Base-by-base conservation (phyloP, 2,329 filamentous ascomycete genomes). In the Pestalotiopsis sp. region DNA sequence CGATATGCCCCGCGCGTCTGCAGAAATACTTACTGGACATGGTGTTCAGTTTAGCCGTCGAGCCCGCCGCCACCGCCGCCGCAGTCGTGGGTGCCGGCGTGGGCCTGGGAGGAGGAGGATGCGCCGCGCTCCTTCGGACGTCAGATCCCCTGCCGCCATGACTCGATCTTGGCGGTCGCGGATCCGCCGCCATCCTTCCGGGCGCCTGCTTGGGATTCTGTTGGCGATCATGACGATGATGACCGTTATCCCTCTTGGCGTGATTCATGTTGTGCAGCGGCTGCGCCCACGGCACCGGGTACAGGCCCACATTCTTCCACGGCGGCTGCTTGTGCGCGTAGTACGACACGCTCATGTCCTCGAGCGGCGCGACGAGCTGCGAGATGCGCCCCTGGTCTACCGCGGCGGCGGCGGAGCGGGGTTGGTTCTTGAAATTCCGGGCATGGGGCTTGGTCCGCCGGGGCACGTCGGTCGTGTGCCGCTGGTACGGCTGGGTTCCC, bases 281-380 rank as follows among this genome's bases (percentile, higher is more conserved):
- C 38, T 27, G 23, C 4, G 38, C 62, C 39, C 62, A 64, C 20
- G 62, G 39, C 17, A 36, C 20, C 4, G 62, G 62, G 14, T 64
- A n/a, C 20, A 31, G 4, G 13, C 62, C n/a, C n/a, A 64, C 62
- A 23, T 49, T 20, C 3, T 23, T 64, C 62, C 39, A 55, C 20
- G 62, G 38, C n/a, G 36, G 62, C 3, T 55, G n/a, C 20, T 64
- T 64, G 62, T 55, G 62, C 36, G 62, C 38, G 23, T 49, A 64
- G 36, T 64, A 49, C 12, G 62, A 23, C 17, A 39, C 36, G 23
- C 39, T 39, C 62, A 52, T 36, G 14, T 64, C 45, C 7, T 49
- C 45, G 12, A 49, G 4, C 36, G 39, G 62, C 9, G 31, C 27
- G 4, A 23, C n/a, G 14, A 39, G 20, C 23, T 64, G 38, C 39